These are phyloP conservation scores for Mortierella sp. DNA, from an alignment of 371 early-diverging fungal species.

Conservation along the genomic window DNA sequence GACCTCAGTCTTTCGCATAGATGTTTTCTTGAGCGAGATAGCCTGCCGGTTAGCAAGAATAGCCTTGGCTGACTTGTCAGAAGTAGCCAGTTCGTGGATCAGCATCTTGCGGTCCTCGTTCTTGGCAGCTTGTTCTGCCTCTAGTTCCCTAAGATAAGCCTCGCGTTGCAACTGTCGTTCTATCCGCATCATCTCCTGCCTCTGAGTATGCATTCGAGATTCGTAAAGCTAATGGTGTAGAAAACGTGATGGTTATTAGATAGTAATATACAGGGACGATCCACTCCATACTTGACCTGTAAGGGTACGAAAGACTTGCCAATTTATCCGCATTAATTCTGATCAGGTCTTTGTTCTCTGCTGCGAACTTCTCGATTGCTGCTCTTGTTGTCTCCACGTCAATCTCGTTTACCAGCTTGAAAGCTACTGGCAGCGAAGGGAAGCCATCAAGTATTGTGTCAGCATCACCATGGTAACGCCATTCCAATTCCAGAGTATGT, in stretches of 20 bases:
- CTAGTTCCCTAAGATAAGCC: conserved; percentile 52
- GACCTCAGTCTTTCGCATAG: conserved; percentile 52
- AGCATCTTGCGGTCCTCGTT: conserved; percentile 54
- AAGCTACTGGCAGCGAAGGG: conserved; percentile 59
- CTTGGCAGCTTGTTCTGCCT: conserved; percentile 58
- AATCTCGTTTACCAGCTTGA: conserved; percentile 87
- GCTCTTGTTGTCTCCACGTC: conserved; percentile 87
- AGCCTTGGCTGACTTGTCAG: conserved; percentile 49
- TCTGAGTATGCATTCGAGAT: conserved; percentile 30
- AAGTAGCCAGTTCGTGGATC: conserved; percentile 59
- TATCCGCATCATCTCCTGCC: conserved; percentile 42
- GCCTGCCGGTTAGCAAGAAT: conserved; percentile 45
- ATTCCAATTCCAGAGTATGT: not conserved
- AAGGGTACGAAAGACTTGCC: too few relatives aligned
- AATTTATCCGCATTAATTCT: conserved; percentile 69
- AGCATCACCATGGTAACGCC: not conserved
- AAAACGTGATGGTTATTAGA: not conserved
- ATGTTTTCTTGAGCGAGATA: conserved; percentile 50
- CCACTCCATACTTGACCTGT: too few relatives aligned
- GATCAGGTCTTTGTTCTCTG: conserved; percentile 86
- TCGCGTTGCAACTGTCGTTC: conserved; percentile 51
- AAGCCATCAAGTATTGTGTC: not conserved
- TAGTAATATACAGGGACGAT: too few relatives aligned
- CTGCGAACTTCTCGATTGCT: conserved; percentile 79
- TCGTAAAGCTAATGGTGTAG: conserved; percentile 26